Evolutionary conservation across 371 early-diverging fungal genomes (phyloP), one percentile per base, ranked within the genome.

Genomic region (Rhizoclosmatium hyalinum): DNA sequence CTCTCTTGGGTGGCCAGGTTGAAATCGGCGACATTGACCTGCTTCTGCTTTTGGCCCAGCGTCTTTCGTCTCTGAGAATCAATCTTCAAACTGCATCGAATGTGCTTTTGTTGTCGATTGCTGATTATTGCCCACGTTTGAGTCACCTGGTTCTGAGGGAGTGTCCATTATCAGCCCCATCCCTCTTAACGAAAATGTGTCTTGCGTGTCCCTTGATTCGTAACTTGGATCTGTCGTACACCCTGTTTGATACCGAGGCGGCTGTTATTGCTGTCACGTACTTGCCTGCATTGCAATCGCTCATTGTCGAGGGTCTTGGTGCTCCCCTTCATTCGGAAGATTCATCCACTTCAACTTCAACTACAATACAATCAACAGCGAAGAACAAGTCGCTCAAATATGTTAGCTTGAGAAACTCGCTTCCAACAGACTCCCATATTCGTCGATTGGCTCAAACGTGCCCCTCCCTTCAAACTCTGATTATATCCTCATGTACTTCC

Each of bases 1-100:
- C 8, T 58, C 32, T 8, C 32, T 6, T 10, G 8, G 6, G 17
- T 1, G 17, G 6, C 17, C 21, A 19, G 6, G 21, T 8, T 19
- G 17, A 10, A 17, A 6, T 19, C 32, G 81, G 81, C 62, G 81
- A 80, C 68, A 21, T 80, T 43, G 81, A 80, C 55, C 65, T 76
- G 17, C 70, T 75, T n/a, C 58, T 80, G 12, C 81, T 78, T 64
- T 69, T 80, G 8, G 73, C 64, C 56, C 78, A 68, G 14, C 68
- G 66, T 44, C 75, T 80, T 56, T 3, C 65, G 10, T 56, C 67
- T 3, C 43, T 80, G 14, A 24, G 42, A 14, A 12, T 75, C 19
- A 53, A 58, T 6, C 64, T 50, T 12, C 65, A 61, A 1, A 39
- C 68, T 21, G 74, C 76, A 21, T 72, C 80, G 55, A 78, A 75